Conservation (phyloP, 495 filamentous ascomycete genomes). For the Xylaria longipes region DNA sequence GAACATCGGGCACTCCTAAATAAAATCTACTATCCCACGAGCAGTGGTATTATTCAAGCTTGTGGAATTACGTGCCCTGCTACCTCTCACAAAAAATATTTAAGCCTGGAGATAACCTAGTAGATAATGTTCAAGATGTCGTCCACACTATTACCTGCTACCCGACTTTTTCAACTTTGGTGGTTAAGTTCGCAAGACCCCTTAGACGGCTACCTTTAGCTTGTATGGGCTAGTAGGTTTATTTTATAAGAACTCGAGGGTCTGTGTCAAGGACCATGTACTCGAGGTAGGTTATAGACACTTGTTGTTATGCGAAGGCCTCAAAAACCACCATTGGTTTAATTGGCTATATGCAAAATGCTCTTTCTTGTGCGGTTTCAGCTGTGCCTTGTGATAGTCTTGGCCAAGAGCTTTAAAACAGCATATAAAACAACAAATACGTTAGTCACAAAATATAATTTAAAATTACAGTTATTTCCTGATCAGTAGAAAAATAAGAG, state of each 20-base stretch:
- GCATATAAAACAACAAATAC: not conserved
- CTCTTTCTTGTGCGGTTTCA: no score
- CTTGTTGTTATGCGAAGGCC: no score
- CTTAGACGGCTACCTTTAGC: not conserved
- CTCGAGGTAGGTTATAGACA: no score
- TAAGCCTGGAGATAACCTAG: not conserved
- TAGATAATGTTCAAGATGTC: not conserved
- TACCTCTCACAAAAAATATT: not conserved
- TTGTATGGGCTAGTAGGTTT: not conserved
- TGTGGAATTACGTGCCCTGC: not conserved
- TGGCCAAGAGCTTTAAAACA: no score
- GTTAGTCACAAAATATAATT: not conserved
- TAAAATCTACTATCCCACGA: not conserved
- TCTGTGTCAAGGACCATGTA: no score
- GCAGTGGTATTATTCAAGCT: not conserved
- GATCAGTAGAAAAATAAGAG: not conserved
- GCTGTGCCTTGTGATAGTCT: no score
- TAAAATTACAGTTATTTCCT: not conserved
- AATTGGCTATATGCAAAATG: no score
- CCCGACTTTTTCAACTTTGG: not conserved
- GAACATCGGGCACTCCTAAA: not conserved
- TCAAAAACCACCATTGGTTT: no score
- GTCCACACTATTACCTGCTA: not conserved
- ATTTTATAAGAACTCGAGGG: no score
- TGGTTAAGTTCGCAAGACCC: not conserved